Conservation (phyloP, 495 filamentous ascomycete species). For the Glarea lozoyensis region DNA sequence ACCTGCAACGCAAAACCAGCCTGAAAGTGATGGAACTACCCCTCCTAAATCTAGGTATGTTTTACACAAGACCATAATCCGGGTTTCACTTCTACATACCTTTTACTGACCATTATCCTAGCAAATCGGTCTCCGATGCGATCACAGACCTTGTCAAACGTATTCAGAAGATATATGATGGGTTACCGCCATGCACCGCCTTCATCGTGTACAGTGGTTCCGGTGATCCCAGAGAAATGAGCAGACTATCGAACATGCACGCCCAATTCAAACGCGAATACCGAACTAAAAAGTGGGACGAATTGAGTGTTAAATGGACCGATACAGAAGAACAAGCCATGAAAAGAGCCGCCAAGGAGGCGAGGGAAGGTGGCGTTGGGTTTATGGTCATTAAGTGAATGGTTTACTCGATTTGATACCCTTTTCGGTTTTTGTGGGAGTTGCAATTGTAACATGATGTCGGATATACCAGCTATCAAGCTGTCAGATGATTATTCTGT, state of each 20-base stretch:
- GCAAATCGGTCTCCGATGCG: constrained; percentile 39
- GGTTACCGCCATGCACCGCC: constrained; percentile 73
- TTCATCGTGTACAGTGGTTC: constrained; percentile 85
- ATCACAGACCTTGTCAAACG: constrained; percentile 37
- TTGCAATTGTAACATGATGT: no score
- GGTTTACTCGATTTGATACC: no score
- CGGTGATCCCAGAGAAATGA: constrained; percentile 76
- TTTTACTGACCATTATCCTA: constrained; percentile 3
- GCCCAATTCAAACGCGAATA: constrained; percentile 68
- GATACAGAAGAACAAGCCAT: constrained; percentile 76
- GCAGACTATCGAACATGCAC: constrained; percentile 64
- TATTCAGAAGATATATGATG: constrained; percentile 62
- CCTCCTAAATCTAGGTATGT: no score
- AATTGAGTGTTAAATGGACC: constrained; percentile 84
- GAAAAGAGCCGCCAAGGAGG: constrained; percentile 56
- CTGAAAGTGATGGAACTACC: no score
- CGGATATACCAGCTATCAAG: no score
- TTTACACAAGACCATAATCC: no score
- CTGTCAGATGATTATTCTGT: no score
- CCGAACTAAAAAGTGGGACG: constrained; percentile 73
- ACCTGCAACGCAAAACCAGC: not conserved
- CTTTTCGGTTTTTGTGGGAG: no score
- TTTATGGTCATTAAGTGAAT: constrained; percentile 69
- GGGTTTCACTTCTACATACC: no score
- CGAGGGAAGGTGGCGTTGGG: constrained; percentile 62